A percentile compares a stretch with the other conserved stretches of the same genome.
Evolutionary conservation across 192 early-diverging fungal species (phyloP).

Genomic region (Linnemannia elongata): DNA sequence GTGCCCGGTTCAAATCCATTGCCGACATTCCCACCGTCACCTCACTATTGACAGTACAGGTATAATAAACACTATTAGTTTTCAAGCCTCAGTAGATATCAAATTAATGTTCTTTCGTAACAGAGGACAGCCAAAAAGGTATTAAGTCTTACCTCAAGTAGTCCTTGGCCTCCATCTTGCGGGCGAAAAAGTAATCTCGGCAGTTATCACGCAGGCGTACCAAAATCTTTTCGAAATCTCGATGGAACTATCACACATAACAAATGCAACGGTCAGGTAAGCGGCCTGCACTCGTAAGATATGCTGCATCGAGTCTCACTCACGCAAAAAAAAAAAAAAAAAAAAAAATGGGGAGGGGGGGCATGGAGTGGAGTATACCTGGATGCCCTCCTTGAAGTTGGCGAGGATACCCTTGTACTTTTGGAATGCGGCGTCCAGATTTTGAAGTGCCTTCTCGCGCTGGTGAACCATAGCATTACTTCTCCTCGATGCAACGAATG

Average conservation of each 20-base stretch:
- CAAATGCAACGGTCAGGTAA: background rate
- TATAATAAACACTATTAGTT: background rate
- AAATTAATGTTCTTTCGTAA: background rate
- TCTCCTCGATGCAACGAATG: conserved; percentile 74
- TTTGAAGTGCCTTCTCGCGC: conserved; percentile 82
- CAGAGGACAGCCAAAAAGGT: background rate
- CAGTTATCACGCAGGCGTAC: conserved; percentile 71
- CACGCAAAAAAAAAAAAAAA: too few species aligned
- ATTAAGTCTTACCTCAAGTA: conserved; percentile 49
- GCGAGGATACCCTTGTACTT: conserved; percentile 78
- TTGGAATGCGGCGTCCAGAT: conserved; percentile 81
- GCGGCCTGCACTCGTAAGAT: background rate
- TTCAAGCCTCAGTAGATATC: background rate
- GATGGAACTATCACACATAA: conserved; percentile 29
- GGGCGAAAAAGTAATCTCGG: conserved; percentile 77
- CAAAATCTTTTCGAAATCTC: conserved; percentile 74
- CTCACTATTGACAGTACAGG: conserved; percentile 14
- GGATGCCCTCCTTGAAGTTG: conserved; percentile 83
- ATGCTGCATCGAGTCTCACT: too few species aligned
- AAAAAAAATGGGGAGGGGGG: too few species aligned
- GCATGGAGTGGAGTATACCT: conserved; percentile 58
- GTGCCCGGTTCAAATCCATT: conserved; percentile 33
- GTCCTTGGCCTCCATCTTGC: conserved; percentile 76
- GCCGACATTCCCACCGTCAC: conserved; percentile 34
- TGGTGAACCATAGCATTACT: conserved; percentile 70